phyloP scores from a whole-genome alignment of 768 basidiomycete genomes.

The Lyophyllum decastes region DNA sequence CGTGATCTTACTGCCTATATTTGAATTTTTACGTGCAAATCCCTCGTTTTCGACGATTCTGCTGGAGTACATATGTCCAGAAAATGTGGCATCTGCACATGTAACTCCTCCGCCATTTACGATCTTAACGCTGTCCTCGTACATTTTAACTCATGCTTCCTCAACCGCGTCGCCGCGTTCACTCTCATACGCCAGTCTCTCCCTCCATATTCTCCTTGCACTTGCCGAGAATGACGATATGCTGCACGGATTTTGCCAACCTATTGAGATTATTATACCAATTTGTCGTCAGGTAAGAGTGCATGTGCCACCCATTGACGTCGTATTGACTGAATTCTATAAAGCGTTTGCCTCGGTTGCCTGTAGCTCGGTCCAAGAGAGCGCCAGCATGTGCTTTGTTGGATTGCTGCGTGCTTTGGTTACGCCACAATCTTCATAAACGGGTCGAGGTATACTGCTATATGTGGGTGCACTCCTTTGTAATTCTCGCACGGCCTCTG shows the following conservation, averaged over 20 bases:
- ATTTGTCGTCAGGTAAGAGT: constrained; percentile 63
- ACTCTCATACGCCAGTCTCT: constrained; percentile 61
- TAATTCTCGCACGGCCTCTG: neutral
- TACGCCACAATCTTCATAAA: constrained; percentile 70
- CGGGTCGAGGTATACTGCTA: constrained; percentile 59
- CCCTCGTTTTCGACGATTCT: constrained; percentile 49
- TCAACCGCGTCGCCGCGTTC: constrained; percentile 59
- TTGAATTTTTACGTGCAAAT: constrained; percentile 61
- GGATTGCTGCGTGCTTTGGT: constrained; percentile 71
- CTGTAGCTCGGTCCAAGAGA: constrained; percentile 36
- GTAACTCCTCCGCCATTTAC: constrained; percentile 43
- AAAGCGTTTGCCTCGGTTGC: constrained; percentile 55
- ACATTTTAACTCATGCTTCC: constrained; percentile 67
- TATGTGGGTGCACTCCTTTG: constrained; percentile 37
- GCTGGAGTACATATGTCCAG: constrained; percentile 32
- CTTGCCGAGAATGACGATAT: constrained; percentile 51
- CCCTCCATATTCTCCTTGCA: constrained; percentile 52
- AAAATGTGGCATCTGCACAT: constrained; percentile 18
- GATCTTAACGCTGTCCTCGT: constrained; percentile 60
- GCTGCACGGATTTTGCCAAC: constrained; percentile 46
- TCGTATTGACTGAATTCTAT: neutral
- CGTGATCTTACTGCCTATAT: constrained; percentile 58
- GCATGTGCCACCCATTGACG: neutral
- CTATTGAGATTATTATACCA: constrained; percentile 41
- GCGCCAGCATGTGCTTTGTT: constrained; percentile 58